Percentiles rank a stretch among this genome's conserved stretches.
phyloP scores from a whole-genome alignment of 306 rosid genomes.

The Glycyrrhiza uralensis region DNA sequence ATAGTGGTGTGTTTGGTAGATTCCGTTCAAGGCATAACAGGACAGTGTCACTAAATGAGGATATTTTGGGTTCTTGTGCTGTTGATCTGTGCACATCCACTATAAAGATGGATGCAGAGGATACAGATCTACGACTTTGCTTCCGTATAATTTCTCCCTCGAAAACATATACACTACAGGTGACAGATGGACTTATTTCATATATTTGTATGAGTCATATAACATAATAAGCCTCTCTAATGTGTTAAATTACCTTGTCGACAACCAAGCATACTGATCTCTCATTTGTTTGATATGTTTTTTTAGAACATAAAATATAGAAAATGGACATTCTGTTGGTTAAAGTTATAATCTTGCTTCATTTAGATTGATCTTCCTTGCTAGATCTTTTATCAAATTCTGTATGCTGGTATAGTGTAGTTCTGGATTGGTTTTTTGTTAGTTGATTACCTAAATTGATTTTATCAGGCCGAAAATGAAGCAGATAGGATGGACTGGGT shows the following conservation, averaged over 20 bases:
- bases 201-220: constrained; percentile 4
- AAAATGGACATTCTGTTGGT: background rate
- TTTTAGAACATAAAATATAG: background rate
- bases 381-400: background rate
- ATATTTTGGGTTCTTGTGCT: constrained; percentile 61
- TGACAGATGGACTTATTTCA: constrained; percentile 37
- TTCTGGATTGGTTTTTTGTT: constrained; percentile 11
- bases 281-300: background rate
- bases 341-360: background rate
- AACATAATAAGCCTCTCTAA: background rate
- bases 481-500: constrained; percentile 96
- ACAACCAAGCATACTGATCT: background rate
- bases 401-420: background rate
- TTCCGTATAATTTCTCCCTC: constrained; percentile 92
- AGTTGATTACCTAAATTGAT: constrained; percentile 15
- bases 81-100: constrained; percentile 82
- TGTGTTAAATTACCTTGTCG: constrained; percentile 7
- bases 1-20: constrained; percentile 85
- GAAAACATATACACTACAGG: constrained; percentile 86
- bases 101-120: constrained; percentile 93
- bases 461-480: constrained; percentile 92
- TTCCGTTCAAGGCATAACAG: constrained; percentile 79
- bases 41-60: constrained; percentile 58
- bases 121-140: constrained; percentile 92
- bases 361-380: background rate